Evolutionary conservation across 2,329 filamentous ascomycete genomes (phyloP).

Genomic region (Berkeleyomyces basicola): DNA sequence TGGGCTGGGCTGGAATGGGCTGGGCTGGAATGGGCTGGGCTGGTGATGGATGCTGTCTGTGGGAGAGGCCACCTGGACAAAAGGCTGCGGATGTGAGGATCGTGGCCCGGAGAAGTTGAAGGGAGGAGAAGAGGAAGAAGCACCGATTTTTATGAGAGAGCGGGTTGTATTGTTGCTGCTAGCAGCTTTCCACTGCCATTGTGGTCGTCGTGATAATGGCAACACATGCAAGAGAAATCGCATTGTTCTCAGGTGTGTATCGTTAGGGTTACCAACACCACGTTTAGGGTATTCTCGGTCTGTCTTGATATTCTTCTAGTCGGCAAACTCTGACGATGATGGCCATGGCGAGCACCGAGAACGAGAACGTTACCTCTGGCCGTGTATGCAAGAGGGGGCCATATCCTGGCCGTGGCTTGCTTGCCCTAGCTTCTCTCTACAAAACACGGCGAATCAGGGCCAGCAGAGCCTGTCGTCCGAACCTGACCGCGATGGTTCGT

Average conservation of each 20-base stretch:
- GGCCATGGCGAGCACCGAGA: neutral
- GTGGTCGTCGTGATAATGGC: neutral
- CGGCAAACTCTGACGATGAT: neutral
- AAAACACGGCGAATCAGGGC: neutral
- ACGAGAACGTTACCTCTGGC: neutral
- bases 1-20: neutral
- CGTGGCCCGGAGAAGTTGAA: too few species aligned
- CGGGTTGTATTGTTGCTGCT: neutral
- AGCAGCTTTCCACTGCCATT: neutral
- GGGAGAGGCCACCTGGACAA: neutral
- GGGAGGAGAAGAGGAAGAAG: neutral
- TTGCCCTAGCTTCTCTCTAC: neutral
- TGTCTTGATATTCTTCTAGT: too few species aligned
- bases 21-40: neutral
- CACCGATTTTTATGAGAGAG: neutral
- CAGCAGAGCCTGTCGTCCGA: neutral
- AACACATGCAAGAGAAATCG: too few species aligned
- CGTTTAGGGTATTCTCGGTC: too few species aligned
- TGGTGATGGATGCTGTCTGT: neutral
- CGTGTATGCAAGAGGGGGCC: neutral
- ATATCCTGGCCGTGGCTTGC: neutral
- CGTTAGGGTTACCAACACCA: neutral
- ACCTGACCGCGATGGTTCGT: neutral
- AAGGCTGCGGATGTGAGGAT: neutral
- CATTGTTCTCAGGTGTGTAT: neutral